Evolutionary conservation across 2,329 filamentous ascomycete genomes (phyloP).

Genomic region (Bisporella sp.): DNA sequence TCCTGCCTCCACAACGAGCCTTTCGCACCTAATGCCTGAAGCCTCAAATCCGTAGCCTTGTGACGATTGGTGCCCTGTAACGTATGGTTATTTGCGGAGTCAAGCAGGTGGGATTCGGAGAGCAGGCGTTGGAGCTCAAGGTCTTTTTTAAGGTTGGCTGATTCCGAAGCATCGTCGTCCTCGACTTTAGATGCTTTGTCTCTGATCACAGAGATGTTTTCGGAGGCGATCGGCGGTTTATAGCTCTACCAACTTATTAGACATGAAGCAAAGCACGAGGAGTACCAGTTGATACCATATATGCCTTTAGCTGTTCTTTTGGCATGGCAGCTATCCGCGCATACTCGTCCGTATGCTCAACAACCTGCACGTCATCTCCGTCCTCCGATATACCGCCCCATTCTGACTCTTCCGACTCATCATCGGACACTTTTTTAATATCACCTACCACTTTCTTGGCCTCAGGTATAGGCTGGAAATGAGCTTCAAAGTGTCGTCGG

Average conservation of each 20-base stretch:
- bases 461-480: constrained; percentile 58
- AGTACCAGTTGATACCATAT: constrained; percentile 51
- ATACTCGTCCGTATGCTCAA: constrained; percentile 33
- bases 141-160: constrained; percentile 76
- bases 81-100: constrained; percentile 44
- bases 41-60: constrained; percentile 75
- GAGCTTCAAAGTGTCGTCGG: constrained; percentile 77
- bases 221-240: constrained; percentile 19
- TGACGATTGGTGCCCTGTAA: constrained; percentile 62
- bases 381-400: constrained; percentile 59
- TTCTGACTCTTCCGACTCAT: constrained; percentile 36
- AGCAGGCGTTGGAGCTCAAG: constrained; percentile 86
- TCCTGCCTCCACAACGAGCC: constrained; percentile 66
- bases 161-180: constrained; percentile 51
- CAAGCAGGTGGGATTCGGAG: constrained; percentile 83
- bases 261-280: not conserved
- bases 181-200: constrained; percentile 20
- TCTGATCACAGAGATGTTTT: constrained; percentile 21
- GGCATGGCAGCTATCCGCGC: constrained; percentile 37
- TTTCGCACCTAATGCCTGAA: constrained; percentile 77
- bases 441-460: constrained; percentile 8
- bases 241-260: constrained; percentile 16
- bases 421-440: constrained; percentile 15
- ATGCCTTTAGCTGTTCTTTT: constrained; percentile 68
- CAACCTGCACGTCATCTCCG: constrained; percentile 33